Evolutionary conservation across 768 basidiomycete genomes (phyloP), one percentile per base, ranked within the genome.

Genomic region (Phanerodontia chrysosporium): DNA sequence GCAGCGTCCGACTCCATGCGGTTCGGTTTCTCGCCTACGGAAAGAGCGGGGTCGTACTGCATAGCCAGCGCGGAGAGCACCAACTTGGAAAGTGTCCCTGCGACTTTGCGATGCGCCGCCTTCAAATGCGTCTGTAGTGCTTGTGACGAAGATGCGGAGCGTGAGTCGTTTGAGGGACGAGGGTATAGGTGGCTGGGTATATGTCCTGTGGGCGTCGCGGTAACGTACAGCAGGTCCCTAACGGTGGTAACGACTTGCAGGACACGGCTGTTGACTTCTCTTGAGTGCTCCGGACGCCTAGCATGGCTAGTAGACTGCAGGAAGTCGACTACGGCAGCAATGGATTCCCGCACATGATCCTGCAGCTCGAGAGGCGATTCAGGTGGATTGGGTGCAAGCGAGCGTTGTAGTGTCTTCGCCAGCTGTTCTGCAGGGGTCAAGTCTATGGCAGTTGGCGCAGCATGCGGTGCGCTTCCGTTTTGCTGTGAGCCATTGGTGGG

Each of bases 11-110:
- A 79, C 66, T 89, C 85, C 60, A 91, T 88, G 39, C 90, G 83
- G 62, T 65, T 65, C 8, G 62, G 62, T 49, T 67, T 67, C 55
- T 87, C 88, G 60, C 89, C 85, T 12, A 78, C 71, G 24, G 83
- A 77, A 1, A 82, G 80, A 16, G 84, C 86, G 0, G 88, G 86
- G 66, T 92, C 87, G 60, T 90, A 91, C 65, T 89, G 85, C 74
- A 92, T 87, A 0, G 95, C 93, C 51, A 96, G 87, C n/a, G 92
- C 86, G 8, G 90, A 92, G 2, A 97, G 82, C 29, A 96, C 90
- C 28, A 98, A 78, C 69, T 95, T 89, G 21, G 92, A 95, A 9
- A 96, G 76, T 0, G 92, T 93, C 8, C 92, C 90, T 1, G 92
- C 92, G 30, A 96, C 88, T 65, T 91, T 92, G 53, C 91, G 80